A percentile compares a stretch with the other conserved stretches of the same genome.
These are phyloP conservation scores for Deakozyma indianensis DNA, from an alignment of 805 yeast species.

Conservation along the genomic window DNA sequence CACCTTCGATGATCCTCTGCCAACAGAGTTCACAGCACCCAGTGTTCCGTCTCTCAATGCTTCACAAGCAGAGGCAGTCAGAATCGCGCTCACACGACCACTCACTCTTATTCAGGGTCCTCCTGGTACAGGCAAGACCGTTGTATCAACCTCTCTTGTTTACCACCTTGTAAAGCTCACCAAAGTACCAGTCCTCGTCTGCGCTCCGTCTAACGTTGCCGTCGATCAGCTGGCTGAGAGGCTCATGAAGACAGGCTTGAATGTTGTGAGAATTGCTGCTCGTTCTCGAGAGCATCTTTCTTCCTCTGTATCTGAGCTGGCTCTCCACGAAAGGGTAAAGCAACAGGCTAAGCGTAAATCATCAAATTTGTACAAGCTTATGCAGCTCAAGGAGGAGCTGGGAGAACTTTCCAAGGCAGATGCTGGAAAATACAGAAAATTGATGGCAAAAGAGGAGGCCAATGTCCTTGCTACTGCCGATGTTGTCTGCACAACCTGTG, in stretches of 20 bases:
- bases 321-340: constrained; percentile 42
- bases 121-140: constrained; percentile 94
- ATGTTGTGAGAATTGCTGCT: constrained; percentile 67
- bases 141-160: constrained; percentile 78
- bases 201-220: constrained; percentile 94
- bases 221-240: constrained; percentile 80
- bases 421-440: constrained; percentile 27
- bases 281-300: constrained; percentile 71
- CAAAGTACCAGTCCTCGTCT: constrained; percentile 58
- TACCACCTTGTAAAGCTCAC: constrained; percentile 55
- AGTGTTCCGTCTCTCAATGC: constrained; percentile 56
- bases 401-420: constrained; percentile 57
- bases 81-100: constrained; percentile 52
- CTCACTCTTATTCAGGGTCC: constrained; percentile 85
- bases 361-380: constrained; percentile 38
- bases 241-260: constrained; percentile 52
- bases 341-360: constrained; percentile 18
- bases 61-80: constrained; percentile 71
- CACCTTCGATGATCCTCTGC: constrained; percentile 33
- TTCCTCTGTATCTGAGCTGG: constrained; percentile 39
- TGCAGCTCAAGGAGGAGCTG: constrained; percentile 41
- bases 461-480: constrained; percentile 42
- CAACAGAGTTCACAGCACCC: constrained; percentile 46
- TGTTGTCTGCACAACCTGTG: constrained; percentile 83
- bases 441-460: constrained; percentile 34